Base-by-base conservation (phyloP, 2,329 filamentous ascomycete species). In the Claviceps humidiphila region DNA sequence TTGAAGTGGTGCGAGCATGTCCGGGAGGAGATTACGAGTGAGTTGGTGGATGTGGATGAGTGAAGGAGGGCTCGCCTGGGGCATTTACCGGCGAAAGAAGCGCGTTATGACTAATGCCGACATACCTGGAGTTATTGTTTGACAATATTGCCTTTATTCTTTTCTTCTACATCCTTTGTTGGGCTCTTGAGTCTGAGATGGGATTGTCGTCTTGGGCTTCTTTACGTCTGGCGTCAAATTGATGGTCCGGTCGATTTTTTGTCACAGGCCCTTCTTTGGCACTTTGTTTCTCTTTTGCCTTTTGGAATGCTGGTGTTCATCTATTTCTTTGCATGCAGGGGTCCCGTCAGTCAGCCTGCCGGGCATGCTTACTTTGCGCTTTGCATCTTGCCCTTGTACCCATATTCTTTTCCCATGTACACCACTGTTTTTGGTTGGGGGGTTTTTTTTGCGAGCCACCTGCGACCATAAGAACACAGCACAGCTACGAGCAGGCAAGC, bases 1-100 rank as follows among this genome's bases (percentile, higher is more conserved):
- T 76, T 89, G 64, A 75, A 80, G 62, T 98, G 93, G 93, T 89
- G 86, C 66, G 77, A 76, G 58, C 82, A 79, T 53, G 89, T 96
- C 7, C 77, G 93, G 38, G 82, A 87, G 64, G 91, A 97, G 71
- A 81, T 97, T 58, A 78, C 84, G 42, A 76, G 77, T 47, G 91
- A 96, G 60, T 67, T 79, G 54, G 57, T 49, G 7, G 56, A 60
- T 49, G 30, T 34, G 30, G 30, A 34, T 34, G 30, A 34, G 30
- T 61, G 47, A 59, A 11, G 20, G 41, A 26, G 30, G 2, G 17
- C 40, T 22, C 9, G 11, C 20, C n/a, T 17, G 22, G 39, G 39
- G 41, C 40, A 24, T 50, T 44, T 38, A 40, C 34, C 4, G 41
- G 30, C 45, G 43, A 47, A 42, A 45, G 22, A 49, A 47, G 53